These are phyloP conservation scores for Apiotrichum brassicae DNA, from an alignment of 1,284 basidiomycete species.

Conservation along the genomic window DNA sequence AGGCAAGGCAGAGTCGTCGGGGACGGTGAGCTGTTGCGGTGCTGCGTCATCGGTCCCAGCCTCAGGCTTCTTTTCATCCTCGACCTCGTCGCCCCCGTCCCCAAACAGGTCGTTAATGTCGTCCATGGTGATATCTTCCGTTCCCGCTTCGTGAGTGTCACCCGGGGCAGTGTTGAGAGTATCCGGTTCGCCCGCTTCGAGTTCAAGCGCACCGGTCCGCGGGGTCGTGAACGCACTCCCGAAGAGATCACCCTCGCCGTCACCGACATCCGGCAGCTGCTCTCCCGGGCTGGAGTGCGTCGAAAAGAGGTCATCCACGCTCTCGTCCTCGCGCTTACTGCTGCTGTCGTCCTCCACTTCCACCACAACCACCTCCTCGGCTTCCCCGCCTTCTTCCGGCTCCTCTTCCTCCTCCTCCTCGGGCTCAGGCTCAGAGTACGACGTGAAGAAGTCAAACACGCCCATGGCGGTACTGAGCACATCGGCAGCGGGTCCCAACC, in stretches of 20 bases:
- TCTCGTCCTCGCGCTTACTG: slow-evolving; percentile 10
- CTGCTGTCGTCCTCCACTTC: slow-evolving; percentile 18
- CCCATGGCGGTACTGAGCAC: slow-evolving; percentile 26
- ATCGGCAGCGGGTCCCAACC: slow-evolving; percentile 16
- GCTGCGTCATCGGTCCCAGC: not conserved
- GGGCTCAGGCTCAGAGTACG: slow-evolving; percentile 23
- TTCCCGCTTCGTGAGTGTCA: not conserved
- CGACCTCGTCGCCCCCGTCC: slow-evolving; percentile 1
- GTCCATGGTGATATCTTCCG: slow-evolving; percentile 6
- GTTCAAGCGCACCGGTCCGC: slow-evolving; percentile 4
- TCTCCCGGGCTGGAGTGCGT: slow-evolving; percentile 19
- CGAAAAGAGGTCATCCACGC: slow-evolving; percentile 38
- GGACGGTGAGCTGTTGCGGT: not conserved
- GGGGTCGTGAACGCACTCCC: slow-evolving; percentile 8
- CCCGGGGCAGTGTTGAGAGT: not conserved
- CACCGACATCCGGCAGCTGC: not conserved
- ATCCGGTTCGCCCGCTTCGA: not conserved
- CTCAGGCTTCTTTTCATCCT: not conserved
- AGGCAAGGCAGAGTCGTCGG: not conserved
- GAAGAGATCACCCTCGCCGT: slow-evolving; percentile 5
- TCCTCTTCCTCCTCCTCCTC: slow-evolving; percentile 13
- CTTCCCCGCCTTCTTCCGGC: slow-evolving; percentile 6
- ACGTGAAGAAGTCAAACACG: slow-evolving; percentile 31
- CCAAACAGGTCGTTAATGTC: slow-evolving; percentile 21
- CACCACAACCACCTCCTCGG: slow-evolving; percentile 7